Evolutionary conservation across 2,329 filamentous ascomycete genomes (phyloP).

Genomic region (Paradendryphiella salina): DNA sequence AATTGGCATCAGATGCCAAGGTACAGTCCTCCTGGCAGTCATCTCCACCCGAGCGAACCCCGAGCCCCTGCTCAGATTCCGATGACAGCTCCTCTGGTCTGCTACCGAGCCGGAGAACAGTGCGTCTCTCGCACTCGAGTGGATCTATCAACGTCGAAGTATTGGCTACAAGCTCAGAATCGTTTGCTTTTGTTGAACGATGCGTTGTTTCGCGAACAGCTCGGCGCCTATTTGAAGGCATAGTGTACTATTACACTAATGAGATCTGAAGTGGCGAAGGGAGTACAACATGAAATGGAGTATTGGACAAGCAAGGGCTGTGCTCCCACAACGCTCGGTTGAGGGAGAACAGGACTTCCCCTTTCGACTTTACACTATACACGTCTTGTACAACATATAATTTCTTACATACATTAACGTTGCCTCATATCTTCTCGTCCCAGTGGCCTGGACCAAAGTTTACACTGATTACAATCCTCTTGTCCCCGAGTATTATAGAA

Average conservation of each 20-base stretch:
- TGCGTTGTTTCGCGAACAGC: constrained; percentile 42
- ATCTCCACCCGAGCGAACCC: constrained; percentile 15
- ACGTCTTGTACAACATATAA: no score
- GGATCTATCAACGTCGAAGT: constrained; percentile 36
- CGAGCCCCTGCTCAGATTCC: constrained; percentile 14
- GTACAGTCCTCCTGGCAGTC: constrained; percentile 2
- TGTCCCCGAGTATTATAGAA: no score
- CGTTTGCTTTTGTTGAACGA: constrained; percentile 26
- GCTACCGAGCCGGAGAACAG: constrained; percentile 5
- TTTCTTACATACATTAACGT: no score
- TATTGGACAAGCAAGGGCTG: no score
- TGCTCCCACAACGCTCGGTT: no score
- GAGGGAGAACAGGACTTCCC: no score
- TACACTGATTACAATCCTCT: no score
- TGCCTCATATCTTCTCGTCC: no score
- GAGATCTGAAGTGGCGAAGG: background rate
- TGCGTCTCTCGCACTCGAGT: constrained; percentile 28
- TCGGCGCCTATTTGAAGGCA: constrained; percentile 38
- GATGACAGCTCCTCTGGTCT: constrained; percentile 3
- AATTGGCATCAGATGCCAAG: constrained; percentile 6
- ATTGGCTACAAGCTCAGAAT: constrained; percentile 18
- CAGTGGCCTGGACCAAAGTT: no score
- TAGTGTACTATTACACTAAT: background rate
- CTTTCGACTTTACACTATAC: no score
- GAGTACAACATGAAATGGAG: no score